phyloP scores from a whole-genome alignment of 2,329 filamentous ascomycete species.

The Xylariales sp. region DNA sequence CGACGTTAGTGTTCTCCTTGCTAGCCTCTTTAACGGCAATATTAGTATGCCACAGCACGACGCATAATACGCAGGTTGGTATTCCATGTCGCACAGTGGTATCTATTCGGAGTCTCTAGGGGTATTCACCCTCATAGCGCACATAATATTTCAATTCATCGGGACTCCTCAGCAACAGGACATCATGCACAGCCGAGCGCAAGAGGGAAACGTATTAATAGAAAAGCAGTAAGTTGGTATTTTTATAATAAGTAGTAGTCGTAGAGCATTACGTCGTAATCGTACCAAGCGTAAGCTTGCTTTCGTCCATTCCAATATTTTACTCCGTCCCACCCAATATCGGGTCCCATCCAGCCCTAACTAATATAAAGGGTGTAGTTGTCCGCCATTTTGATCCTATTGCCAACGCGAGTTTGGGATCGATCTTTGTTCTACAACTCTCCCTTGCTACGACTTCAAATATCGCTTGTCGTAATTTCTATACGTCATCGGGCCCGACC shows the following conservation, averaged over 20 bases:
- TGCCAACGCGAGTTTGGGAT: not conserved
- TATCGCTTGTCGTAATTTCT: conserved; percentile 18
- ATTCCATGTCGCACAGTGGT: no score
- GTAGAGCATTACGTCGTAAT: conserved; percentile 32
- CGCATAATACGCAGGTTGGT: no score
- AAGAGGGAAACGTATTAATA: not conserved
- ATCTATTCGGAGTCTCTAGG: no score
- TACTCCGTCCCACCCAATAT: not conserved
- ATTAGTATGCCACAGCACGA: no score
- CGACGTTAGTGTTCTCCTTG: no score
- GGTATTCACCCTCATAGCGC: no score
- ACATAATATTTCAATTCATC: no score
- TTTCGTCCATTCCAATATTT: conserved; percentile 9
- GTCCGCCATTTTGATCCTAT: not conserved
- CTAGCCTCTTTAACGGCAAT: no score
- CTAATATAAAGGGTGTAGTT: not conserved
- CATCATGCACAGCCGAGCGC: not conserved
- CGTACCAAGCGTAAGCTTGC: conserved; percentile 11
- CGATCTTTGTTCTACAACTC: not conserved
- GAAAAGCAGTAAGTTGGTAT: conserved; percentile 18
- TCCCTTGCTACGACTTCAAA: not conserved
- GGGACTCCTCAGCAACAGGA: not conserved
- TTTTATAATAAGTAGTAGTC: conserved; percentile 18
- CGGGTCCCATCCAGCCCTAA: not conserved
- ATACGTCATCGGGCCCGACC: conserved; percentile 22